Evolutionary conservation across 129 eudicot genomes (phyloP).

Genomic region (Escallonia herrerae): DNA sequence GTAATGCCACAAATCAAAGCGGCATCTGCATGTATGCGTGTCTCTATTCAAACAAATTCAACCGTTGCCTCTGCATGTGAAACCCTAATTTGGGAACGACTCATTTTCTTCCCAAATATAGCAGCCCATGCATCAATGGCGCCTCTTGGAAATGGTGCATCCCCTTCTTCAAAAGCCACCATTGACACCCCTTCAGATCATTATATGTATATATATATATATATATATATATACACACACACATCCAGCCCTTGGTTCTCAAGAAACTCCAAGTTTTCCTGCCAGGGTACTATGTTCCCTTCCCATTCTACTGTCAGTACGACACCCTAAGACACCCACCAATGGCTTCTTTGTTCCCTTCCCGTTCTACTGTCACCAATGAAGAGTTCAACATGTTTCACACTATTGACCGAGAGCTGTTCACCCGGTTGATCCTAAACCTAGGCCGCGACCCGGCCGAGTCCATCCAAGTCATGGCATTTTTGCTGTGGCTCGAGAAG

Average conservation of each 20-base stretch:
- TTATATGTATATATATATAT: not conserved
- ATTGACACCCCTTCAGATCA: not conserved
- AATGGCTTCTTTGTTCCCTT: not conserved
- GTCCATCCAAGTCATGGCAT: conserved; percentile 24
- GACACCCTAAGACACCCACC: not conserved
- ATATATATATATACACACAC: too few species aligned
- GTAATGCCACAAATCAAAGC: too few species aligned
- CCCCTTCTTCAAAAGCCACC: not conserved
- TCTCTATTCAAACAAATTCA: not conserved
- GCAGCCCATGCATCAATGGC: not conserved
- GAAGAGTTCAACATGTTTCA: conserved; percentile 18
- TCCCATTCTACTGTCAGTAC: not conserved
- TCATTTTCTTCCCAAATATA: too few species aligned
- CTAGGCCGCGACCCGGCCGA: conserved; percentile 12
- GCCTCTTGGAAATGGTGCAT: not conserved
- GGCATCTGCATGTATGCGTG: not conserved
- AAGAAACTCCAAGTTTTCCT: not conserved
- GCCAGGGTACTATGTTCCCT: not conserved
- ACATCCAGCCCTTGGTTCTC: too few species aligned
- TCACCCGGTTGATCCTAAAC: conserved; percentile 5
- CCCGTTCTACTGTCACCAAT: not conserved
- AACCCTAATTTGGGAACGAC: not conserved
- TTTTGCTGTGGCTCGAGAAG: conserved; percentile 31
- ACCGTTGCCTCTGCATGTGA: not conserved
- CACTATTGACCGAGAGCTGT: conserved; percentile 21